Evolutionary conservation across 2,329 filamentous ascomycete species (phyloP), one percentile per base, ranked within the genome.

Genomic region (Decorospora gaudefroyi): DNA sequence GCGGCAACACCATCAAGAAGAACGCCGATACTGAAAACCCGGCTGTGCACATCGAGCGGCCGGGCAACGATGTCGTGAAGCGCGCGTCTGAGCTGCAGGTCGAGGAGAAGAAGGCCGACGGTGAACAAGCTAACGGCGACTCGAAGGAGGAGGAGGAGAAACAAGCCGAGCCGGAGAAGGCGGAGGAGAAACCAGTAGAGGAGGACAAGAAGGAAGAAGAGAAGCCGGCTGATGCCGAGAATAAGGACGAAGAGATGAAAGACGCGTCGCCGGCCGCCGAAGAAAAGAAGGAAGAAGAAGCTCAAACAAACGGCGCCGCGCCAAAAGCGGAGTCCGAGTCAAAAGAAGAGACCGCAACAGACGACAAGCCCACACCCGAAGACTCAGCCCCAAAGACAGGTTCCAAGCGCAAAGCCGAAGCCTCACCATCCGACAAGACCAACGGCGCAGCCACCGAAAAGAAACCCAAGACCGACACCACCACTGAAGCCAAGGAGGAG

Each of bases 51-150:
- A 69, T 86, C 56, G 74, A 75, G 56, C 75, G 81, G 31, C 72
- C 75, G 10, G 82, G 83, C 33, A 84, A 85, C 57, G 82, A 86
- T 63, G 82, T 85, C 13, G 81, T 84, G 38, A 85, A 86, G 72
- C 76, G 75, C 50, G 80, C 82, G 9, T 78, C 75, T 29, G 83
- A 86, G 68, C 70, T 85, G 18, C 75, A 77, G 3, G 72, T 85
- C 22, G 79, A 83, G 43, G 62, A 78, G 55, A 69, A 70, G 55
- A 64, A 61, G 12, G 57, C 48, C 48, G 68, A 61, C 55, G 50
- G 55, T 12, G 50, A 65, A 5, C 41, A 59, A 28, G 65, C 70
- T 28, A 69, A 74, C 42, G 65, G 72, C 47, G 64, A 64, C n/a
- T 56, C 67, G 30, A 62, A 70, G 55, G 53, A 62, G 50, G 52